Evolutionary conservation across 192 early-diverging fungal species (phyloP), one percentile per base, ranked within the genome.

Genomic region (Gamsiella multidivaricata): DNA sequence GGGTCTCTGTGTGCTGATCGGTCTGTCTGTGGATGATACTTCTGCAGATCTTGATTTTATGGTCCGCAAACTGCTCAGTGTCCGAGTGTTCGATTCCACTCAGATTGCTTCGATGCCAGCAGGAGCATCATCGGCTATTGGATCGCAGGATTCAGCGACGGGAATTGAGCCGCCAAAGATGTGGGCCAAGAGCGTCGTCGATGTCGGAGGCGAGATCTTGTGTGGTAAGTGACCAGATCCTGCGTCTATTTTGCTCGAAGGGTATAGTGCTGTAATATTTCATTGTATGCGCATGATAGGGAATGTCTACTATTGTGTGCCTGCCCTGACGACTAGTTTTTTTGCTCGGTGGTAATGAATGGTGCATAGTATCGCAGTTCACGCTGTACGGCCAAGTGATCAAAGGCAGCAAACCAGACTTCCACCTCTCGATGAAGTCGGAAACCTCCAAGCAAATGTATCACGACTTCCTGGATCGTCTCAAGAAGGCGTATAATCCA

Each of bases 341-440:
- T 25, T 17, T 28, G 20, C 28, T 64, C 11, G 15, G 15, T 15
- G 25, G 20, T 25, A 34, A 2, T 52, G 33, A 46, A 14, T 31
- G n/a, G 14, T 36, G 23, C 37, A 26, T 62, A 89, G 94, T 97
- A 9, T 92, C 91, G 5, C 97, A 98, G 82, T 98, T 98, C 70
- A 98, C 97, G 17, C 86, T 98, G 25, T 96, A 94, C 69, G 95
- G 88, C 15, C 83, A 88, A 26, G 89, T 91, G 7, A 84, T 76
- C 54, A 97, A 97, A 75, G 93, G 91, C 73, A 84, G 83, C 34
- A 98, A 98, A 76, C 97, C 95, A 17, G 95, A 96, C 80, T 98
- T 98, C 69, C 95, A 96, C 70, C 69, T 89, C 29, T 93, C 95
- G 2, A 96, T 96, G 94, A 92, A 92, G 56, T 82, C 86, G 5